phyloP scores from a whole-genome alignment of 2,329 filamentous ascomycete genomes.

The Colletotrichum sp. region DNA sequence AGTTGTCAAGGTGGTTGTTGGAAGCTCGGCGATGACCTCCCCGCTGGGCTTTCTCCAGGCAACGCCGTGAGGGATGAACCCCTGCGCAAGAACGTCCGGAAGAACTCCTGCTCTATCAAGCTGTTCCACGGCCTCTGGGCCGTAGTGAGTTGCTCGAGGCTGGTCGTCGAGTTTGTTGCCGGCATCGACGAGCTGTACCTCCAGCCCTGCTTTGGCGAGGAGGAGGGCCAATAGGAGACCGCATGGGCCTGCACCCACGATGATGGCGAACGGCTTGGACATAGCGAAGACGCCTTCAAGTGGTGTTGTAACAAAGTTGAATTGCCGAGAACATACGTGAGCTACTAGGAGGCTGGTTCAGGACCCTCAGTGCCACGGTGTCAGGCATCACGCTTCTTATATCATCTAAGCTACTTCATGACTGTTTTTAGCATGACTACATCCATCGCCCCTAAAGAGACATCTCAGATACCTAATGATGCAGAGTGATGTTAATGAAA shows the following conservation, averaged over 20 bases:
- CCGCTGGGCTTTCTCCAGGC: neutral
- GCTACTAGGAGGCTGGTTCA: too few species aligned
- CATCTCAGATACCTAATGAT: neutral
- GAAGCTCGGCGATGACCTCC: neutral
- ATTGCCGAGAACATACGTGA: neutral
- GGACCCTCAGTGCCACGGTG: neutral
- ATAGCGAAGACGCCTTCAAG: too few species aligned
- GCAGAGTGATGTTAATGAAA: too few species aligned
- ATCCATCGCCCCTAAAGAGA: fast-evolving
- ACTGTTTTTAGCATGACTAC: too few species aligned
- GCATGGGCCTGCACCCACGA: neutral
- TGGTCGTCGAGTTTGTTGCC: neutral
- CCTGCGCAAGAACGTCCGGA: neutral
- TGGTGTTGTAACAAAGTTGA: too few species aligned
- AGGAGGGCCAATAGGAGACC: neutral
- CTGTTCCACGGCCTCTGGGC: neutral
- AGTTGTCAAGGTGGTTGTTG: neutral
- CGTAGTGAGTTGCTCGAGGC: neutral
- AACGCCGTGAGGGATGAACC: neutral
- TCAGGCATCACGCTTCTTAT: neutral
- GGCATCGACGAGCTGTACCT: neutral
- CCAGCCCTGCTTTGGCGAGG: neutral
- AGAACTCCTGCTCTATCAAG: neutral
- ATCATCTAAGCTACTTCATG: too few species aligned
- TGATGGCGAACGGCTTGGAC: neutral